phyloP scores from a whole-genome alignment of 2,329 filamentous ascomycete genomes.

The Phaeomoniella chlamydospora region DNA sequence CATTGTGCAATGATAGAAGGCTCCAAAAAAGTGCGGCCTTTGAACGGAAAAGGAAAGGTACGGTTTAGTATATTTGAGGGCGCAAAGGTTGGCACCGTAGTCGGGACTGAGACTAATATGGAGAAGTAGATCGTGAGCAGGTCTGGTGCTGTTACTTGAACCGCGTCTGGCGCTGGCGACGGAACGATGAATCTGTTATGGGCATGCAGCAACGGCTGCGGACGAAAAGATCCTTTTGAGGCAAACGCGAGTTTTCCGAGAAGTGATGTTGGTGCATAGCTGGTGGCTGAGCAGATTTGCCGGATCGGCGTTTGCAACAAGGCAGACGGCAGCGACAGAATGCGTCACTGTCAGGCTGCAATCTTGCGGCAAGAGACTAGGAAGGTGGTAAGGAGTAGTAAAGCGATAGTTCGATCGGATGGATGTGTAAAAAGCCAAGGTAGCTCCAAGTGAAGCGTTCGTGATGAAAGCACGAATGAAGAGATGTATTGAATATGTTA shows the following conservation, averaged over 20 bases:
- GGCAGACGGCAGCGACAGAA: background rate
- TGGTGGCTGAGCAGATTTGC: background rate
- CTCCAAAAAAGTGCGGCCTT: slow-evolving; percentile 1
- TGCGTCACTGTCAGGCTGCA: background rate
- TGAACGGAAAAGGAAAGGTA: too few relatives aligned
- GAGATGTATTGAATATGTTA: too few relatives aligned
- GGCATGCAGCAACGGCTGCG: background rate
- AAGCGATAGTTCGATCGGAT: too few relatives aligned
- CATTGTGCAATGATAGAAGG: background rate
- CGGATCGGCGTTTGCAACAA: background rate
- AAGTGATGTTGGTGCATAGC: background rate
- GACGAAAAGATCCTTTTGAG: background rate
- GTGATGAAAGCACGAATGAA: too few relatives aligned
- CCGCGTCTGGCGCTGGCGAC: background rate
- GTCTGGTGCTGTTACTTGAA: background rate
- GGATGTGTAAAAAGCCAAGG: too few relatives aligned
- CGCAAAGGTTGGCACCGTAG: background rate
- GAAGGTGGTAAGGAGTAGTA: too few relatives aligned
- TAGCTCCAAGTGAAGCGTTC: too few relatives aligned
- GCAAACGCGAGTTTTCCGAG: background rate
- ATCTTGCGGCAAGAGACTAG: background rate
- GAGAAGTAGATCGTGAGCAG: background rate
- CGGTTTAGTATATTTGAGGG: too few relatives aligned
- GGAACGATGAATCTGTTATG: background rate
- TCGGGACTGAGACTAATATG: background rate